These are phyloP conservation scores for Tuber borchii DNA, from an alignment of 495 filamentous ascomycete genomes.

Conservation along the genomic window DNA sequence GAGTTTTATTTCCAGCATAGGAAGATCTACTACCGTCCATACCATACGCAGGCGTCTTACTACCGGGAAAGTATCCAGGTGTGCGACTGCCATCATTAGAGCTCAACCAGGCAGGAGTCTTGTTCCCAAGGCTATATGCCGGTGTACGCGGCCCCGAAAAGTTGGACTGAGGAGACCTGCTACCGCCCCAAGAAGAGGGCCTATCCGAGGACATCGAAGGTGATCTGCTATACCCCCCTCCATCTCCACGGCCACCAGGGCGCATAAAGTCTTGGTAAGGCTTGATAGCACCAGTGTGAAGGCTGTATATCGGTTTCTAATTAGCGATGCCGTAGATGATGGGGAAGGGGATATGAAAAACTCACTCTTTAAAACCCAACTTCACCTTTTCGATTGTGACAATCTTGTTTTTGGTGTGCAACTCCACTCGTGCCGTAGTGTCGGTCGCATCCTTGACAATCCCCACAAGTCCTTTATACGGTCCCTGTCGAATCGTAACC, in stretches of 20 bases:
- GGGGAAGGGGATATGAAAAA: constrained; percentile 9
- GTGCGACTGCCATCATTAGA: constrained; percentile 56
- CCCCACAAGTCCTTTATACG: constrained; percentile 85
- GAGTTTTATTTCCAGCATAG: constrained; percentile 61
- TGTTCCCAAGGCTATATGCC: constrained; percentile 37
- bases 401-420: constrained; percentile 85
- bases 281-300: constrained; percentile 65
- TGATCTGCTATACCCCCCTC: constrained; percentile 46
- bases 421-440: constrained; percentile 73
- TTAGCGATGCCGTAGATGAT: constrained; percentile 9
- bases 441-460: constrained; percentile 92
- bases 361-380: constrained; percentile 72
- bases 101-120: constrained; percentile 57
- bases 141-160: constrained; percentile 41
- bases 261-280: constrained; percentile 58
- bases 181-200: constrained; percentile 22
- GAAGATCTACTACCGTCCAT: constrained; percentile 73
- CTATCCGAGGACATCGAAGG: constrained; percentile 16
- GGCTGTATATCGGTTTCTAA: constrained; percentile 8
- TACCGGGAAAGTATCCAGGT: constrained; percentile 57
- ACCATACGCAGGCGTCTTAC: constrained; percentile 74
- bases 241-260: constrained; percentile 50
- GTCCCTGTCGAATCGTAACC: constrained; percentile 72
- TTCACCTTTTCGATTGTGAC: constrained; percentile 72
- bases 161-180: constrained; percentile 36